phyloP scores from a whole-genome alignment of 1,139 yeast species.

The Scheffersomyces stambukii region DNA sequence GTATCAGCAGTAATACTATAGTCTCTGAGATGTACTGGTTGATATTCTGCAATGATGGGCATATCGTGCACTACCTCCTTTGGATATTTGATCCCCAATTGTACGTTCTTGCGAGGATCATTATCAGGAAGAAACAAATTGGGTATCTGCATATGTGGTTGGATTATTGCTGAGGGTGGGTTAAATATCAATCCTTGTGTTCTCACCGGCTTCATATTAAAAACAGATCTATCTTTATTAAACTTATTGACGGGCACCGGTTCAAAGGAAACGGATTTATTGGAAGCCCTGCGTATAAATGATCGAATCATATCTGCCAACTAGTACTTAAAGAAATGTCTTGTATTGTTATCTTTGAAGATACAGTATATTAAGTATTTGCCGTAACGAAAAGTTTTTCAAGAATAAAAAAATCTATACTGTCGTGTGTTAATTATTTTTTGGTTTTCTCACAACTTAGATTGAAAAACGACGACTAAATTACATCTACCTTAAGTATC shows the following conservation, averaged over 20 bases:
- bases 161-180: conserved; percentile 30
- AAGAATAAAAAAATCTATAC: too few species aligned
- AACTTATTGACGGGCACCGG: conserved; percentile 36
- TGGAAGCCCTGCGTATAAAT: conserved; percentile 10
- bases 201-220: conserved; percentile 40
- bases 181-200: conserved; percentile 37
- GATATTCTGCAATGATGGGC: conserved; percentile 44
- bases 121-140: conserved; percentile 62
- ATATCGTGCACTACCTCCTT: conserved; percentile 46
- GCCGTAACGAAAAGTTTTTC: too few species aligned
- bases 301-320: conserved; percentile 10
- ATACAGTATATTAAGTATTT: too few species aligned
- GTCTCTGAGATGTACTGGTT: conserved; percentile 34
- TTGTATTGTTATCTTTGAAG: background rate
- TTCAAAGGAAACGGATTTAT: conserved; percentile 24
- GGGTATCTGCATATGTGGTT: conserved; percentile 50
- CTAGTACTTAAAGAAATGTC: too few species aligned
- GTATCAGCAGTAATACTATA: conserved; percentile 62
- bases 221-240: conserved; percentile 36
- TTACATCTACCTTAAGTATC: too few species aligned
- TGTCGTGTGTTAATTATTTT: too few species aligned
- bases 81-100: conserved; percentile 25
- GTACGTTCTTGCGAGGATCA: conserved; percentile 62
- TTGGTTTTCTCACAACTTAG: too few species aligned
- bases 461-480: too few species aligned